Percentiles rank a stretch among this genome's conserved stretches.
These are phyloP conservation scores for Lithohypha guttulata DNA, from an alignment of 2,329 filamentous ascomycete genomes.

Conservation along the genomic window DNA sequence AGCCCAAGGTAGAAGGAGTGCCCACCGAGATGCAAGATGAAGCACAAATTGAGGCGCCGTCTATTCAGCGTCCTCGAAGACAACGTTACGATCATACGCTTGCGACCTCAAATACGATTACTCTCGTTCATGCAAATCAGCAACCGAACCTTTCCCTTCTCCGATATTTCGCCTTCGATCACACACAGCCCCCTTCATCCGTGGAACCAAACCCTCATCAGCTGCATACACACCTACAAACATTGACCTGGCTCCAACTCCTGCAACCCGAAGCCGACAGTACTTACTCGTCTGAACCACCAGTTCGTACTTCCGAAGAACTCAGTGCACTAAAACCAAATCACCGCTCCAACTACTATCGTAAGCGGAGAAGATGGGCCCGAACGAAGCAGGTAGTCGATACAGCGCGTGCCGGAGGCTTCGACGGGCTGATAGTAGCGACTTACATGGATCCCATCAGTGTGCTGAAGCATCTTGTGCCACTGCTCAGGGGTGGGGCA, in stretches of 20 bases:
- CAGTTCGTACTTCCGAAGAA: slow-evolving; percentile 46
- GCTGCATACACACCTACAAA: slow-evolving; percentile 67
- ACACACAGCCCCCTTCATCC: slow-evolving; percentile 28
- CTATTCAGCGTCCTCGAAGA: slow-evolving; percentile 23
- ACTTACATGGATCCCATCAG: slow-evolving; percentile 70
- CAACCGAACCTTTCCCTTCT: slow-evolving; percentile 82
- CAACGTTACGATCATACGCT: slow-evolving; percentile 31
- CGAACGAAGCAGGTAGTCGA: slow-evolving; percentile 63
- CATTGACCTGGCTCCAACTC: slow-evolving; percentile 85
- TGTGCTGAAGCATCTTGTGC: slow-evolving; percentile 63
- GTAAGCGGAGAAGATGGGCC: slow-evolving; percentile 76
- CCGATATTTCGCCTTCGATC: slow-evolving; percentile 81
- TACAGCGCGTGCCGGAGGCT: slow-evolving; percentile 61
- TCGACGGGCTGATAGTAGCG: slow-evolving; percentile 73
- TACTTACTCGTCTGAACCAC: slow-evolving; percentile 58
- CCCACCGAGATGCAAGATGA: slow-evolving; percentile 19
- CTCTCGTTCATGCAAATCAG: slow-evolving; percentile 67
- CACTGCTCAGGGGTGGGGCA: slow-evolving; percentile 71
- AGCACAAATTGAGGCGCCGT: slow-evolving; percentile 9
- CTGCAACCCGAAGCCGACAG: slow-evolving; percentile 64
- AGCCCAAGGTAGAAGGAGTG: slow-evolving; percentile 17
- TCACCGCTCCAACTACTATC: slow-evolving; percentile 74
- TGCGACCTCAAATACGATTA: slow-evolving; percentile 63
- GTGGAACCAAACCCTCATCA: slow-evolving; percentile 59
- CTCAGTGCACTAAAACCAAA: slow-evolving; percentile 66